phyloP scores from a whole-genome alignment of 2,329 filamentous ascomycete genomes.

The Trichoderma breve region DNA sequence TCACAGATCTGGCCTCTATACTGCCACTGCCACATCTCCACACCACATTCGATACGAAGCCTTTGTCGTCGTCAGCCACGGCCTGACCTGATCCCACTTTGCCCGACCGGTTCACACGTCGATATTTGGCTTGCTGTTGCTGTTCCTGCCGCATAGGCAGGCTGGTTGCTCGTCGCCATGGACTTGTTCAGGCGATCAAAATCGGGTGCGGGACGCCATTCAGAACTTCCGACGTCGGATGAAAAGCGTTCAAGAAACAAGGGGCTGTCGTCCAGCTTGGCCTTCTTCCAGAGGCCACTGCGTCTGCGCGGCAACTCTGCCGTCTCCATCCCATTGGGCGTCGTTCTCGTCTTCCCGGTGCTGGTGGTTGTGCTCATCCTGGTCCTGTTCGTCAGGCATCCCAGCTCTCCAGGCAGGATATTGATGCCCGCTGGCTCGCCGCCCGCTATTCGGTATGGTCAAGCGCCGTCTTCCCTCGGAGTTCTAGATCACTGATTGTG shows the following conservation, averaged over 20 bases:
- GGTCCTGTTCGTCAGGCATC: slow-evolving; percentile 84
- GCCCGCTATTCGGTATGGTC: slow-evolving; percentile 78
- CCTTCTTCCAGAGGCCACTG: slow-evolving; percentile 83
- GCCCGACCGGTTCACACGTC: neutral
- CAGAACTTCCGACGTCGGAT: slow-evolving; percentile 49
- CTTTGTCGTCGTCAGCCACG: neutral
- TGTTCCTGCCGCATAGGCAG: slow-evolving; percentile 43
- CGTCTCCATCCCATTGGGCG: slow-evolving; percentile 86
- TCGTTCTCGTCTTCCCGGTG: slow-evolving; percentile 88
- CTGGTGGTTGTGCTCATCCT: slow-evolving; percentile 90
- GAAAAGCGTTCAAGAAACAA: slow-evolving; percentile 48
- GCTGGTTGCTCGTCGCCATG: slow-evolving; percentile 40
- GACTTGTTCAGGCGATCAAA: slow-evolving; percentile 58
- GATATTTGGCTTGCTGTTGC: slow-evolving; percentile 22
- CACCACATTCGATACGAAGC: slow-evolving; percentile 7
- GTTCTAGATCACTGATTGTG: slow-evolving; percentile 21
- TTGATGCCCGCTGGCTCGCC: slow-evolving; percentile 85
- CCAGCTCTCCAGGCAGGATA: slow-evolving; percentile 76
- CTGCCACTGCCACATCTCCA: neutral
- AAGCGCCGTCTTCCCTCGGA: too few relatives aligned
- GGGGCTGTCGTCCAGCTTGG: slow-evolving; percentile 53
- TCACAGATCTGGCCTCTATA: slow-evolving; percentile 16
- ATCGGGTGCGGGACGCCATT: slow-evolving; percentile 44
- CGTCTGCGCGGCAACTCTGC: slow-evolving; percentile 87
- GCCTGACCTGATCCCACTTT: neutral